Percentiles rank a stretch among this genome's conserved stretches.
Evolutionary conservation across 73 alveolate genomes (phyloP).

Genomic region (Paramecium sonneborni): DNA sequence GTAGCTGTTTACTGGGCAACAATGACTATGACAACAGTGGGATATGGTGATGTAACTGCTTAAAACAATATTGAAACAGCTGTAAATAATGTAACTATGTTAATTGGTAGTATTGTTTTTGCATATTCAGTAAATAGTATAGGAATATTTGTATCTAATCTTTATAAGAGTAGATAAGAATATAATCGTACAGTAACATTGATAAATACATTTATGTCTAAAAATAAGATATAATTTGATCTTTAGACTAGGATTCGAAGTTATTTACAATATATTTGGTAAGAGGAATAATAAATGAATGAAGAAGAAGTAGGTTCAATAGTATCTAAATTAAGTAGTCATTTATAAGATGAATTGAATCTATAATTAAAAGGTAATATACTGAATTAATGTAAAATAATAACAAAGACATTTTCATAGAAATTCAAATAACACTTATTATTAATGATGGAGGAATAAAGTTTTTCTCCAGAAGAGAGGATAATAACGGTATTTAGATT

Average conservation of each 20-base stretch:
- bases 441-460: conserved; percentile 65
- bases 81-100: conserved; percentile 74
- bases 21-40: conserved; percentile 93
- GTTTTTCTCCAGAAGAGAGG: conserved; percentile 82
- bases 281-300: conserved; percentile 71
- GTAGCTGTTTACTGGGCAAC: conserved; percentile 86
- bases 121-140: conserved; percentile 87
- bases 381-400: conserved; percentile 69
- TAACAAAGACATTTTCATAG: conserved; percentile 70
- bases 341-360: conserved; percentile 71
- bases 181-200: conserved; percentile 77
- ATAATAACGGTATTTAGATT: conserved; percentile 44
- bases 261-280: conserved; percentile 82
- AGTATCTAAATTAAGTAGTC: conserved; percentile 72
- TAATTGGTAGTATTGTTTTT: conserved; percentile 83
- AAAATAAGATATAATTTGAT: conserved; percentile 76
- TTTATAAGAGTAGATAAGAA: conserved; percentile 69
- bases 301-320: conserved; percentile 80
- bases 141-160: conserved; percentile 79
- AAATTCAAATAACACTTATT: conserved; percentile 71
- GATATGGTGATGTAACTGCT: conserved; percentile 89
- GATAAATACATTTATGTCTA: conserved; percentile 75
- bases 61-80: conserved; percentile 76
- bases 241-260: conserved; percentile 74
- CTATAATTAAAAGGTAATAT: conserved; percentile 76